Evolutionary conservation across 192 early-diverging fungal genomes (phyloP).

Genomic region (Obelidium mucronatum): DNA sequence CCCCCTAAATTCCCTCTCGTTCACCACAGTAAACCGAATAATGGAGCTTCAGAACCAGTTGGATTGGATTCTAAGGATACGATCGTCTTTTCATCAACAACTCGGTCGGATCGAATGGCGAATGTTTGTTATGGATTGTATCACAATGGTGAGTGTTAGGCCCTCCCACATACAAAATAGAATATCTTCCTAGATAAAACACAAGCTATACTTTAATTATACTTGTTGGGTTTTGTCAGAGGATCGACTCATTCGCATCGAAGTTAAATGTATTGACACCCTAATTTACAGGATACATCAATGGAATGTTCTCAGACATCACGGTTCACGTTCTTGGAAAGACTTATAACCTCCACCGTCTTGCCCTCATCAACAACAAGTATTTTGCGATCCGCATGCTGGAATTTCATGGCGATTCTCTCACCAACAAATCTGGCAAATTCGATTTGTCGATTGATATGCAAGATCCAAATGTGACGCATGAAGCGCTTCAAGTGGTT

Average conservation of each 20-base stretch:
- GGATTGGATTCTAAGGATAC: slow-evolving; percentile 13
- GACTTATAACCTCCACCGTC: slow-evolving; percentile 48
- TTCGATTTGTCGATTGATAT: slow-evolving; percentile 38
- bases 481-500: slow-evolving; percentile 41
- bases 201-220: background rate
- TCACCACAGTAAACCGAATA: background rate
- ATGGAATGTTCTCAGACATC: slow-evolving; percentile 44
- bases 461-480: slow-evolving; percentile 48
- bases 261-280: background rate
- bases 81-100: slow-evolving; percentile 15
- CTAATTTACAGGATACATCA: slow-evolving; percentile 36
- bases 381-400: slow-evolving; percentile 51
- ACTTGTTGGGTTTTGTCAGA: background rate
- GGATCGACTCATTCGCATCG: background rate
- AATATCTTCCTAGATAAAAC: background rate
- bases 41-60: background rate
- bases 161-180: background rate
- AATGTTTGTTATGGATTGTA: slow-evolving; percentile 11
- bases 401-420: slow-evolving; percentile 8
- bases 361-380: slow-evolving; percentile 47
- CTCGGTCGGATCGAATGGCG: slow-evolving; percentile 16
- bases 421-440: slow-evolving; percentile 25
- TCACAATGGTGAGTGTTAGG: background rate
- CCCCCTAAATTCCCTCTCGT: background rate
- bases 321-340: slow-evolving; percentile 44